Conservation (phyloP, 2,329 filamentous ascomycete genomes). For the Xylaria sp. region DNA sequence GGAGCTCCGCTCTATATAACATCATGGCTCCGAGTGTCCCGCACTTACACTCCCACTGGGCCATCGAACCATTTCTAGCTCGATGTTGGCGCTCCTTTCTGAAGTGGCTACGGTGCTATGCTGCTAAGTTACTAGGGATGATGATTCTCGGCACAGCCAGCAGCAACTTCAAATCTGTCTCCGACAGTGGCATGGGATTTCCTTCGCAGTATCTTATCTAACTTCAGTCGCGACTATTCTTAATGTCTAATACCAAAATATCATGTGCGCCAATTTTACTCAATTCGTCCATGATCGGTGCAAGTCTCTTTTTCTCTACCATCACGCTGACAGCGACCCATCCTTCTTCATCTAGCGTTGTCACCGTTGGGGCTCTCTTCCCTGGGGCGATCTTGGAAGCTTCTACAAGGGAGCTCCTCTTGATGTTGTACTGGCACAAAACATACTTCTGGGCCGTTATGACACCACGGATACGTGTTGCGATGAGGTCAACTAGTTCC, state of each 20-base stretch:
- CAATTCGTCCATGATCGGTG: slow-evolving; percentile 84
- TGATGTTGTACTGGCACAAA: slow-evolving; percentile 94
- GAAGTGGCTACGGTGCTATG: background rate
- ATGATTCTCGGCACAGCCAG: background rate
- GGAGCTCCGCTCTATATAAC: slow-evolving; percentile 11
- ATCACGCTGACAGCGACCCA: slow-evolving; percentile 96
- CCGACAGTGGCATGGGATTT: background rate
- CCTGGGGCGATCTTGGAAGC: slow-evolving; percentile 86
- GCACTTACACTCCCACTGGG: background rate
- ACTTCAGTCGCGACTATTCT: slow-evolving; percentile 60
- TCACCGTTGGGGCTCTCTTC: slow-evolving; percentile 91
- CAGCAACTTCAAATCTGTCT: background rate
- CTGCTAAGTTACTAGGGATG: background rate
- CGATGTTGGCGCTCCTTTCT: background rate
- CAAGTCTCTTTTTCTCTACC: slow-evolving; percentile 88
- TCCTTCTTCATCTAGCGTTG: slow-evolving; percentile 81
- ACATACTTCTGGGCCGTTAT: slow-evolving; percentile 95
- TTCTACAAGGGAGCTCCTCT: slow-evolving; percentile 67
- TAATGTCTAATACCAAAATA: slow-evolving; percentile 83
- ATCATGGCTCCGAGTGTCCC: background rate
- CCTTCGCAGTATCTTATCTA: background rate
- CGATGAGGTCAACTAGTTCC: slow-evolving; percentile 81
- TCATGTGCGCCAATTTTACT: slow-evolving; percentile 78
- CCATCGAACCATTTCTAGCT: background rate
- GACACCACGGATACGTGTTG: slow-evolving; percentile 86